Conservation (phyloP, 495 filamentous ascomycete species). For the Aspergillus baeticus region DNA sequence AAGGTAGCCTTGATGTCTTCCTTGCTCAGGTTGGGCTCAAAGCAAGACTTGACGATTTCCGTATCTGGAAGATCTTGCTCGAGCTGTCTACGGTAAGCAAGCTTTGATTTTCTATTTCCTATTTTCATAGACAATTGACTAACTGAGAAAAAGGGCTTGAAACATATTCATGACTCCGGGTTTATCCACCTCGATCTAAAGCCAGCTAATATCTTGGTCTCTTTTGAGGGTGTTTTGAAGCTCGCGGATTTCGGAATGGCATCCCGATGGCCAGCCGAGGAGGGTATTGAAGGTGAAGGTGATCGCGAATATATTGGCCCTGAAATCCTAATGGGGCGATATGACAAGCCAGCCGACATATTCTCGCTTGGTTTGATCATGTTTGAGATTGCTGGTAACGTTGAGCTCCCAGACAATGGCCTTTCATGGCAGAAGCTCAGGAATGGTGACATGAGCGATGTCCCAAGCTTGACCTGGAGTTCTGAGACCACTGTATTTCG, state of each 20-base stretch:
- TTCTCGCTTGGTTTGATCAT: slow-evolving; percentile 93
- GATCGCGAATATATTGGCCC: slow-evolving; percentile 95
- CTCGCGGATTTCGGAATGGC: slow-evolving; percentile 97
- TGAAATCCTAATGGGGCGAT: slow-evolving; percentile 79
- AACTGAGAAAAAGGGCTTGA: slow-evolving; percentile 63
- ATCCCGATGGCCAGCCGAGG: slow-evolving; percentile 69
- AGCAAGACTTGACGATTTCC: slow-evolving; percentile 89
- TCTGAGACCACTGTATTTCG: slow-evolving; percentile 67
- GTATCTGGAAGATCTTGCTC: slow-evolving; percentile 95
- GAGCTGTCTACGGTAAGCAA: slow-evolving; percentile 68
- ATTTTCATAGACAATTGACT: slow-evolving; percentile 31
- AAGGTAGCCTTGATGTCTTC: slow-evolving; percentile 84
- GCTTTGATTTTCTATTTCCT: neutral
- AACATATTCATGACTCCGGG: slow-evolving; percentile 81
- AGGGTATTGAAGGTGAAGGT: slow-evolving; percentile 83
- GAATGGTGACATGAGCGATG: slow-evolving; percentile 79
- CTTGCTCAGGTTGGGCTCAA: slow-evolving; percentile 73
- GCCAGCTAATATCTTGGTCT: slow-evolving; percentile 89
- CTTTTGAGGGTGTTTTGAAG: slow-evolving; percentile 87
- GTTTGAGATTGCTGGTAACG: slow-evolving; percentile 89
- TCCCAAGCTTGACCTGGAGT: slow-evolving; percentile 80
- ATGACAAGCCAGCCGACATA: slow-evolving; percentile 87
- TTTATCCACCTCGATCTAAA: slow-evolving; percentile 96
- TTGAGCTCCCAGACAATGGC: slow-evolving; percentile 88
- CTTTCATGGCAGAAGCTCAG: slow-evolving; percentile 83